Evolutionary conservation across 2,329 filamentous ascomycete species (phyloP).

Genomic region (Blastomyces parvus): DNA sequence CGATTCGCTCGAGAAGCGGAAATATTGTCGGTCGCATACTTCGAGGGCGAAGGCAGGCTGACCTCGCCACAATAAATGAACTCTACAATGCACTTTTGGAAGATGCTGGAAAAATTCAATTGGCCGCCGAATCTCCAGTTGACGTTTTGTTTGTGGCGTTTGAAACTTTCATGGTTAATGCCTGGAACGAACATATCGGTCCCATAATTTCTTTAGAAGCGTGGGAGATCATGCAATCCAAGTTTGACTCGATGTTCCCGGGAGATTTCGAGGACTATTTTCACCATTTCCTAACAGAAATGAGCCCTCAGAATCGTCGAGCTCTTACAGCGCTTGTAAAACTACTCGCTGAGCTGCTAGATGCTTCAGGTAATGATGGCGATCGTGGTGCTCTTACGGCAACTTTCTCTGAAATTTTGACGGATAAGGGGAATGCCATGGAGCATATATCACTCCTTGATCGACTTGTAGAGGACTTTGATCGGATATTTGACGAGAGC

Average conservation of each 20-base stretch:
- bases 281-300: constrained; percentile 42
- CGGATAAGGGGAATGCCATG: constrained; percentile 64
- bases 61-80: constrained; percentile 76
- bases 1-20: constrained; percentile 74
- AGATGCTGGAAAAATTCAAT: constrained; percentile 66
- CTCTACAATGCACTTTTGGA: constrained; percentile 83
- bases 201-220: constrained; percentile 65
- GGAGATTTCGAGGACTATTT: constrained; percentile 49
- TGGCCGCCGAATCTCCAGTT: constrained; percentile 63
- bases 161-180: constrained; percentile 81
- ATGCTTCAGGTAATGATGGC: constrained; percentile 82
- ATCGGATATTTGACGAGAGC: constrained; percentile 70
- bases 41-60: constrained; percentile 57
- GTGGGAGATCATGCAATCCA: constrained; percentile 60
- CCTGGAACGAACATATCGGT: constrained; percentile 83
- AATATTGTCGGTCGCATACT: constrained; percentile 73
- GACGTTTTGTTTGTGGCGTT: constrained; percentile 87
- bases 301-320: constrained; percentile 54
- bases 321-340: constrained; percentile 78
- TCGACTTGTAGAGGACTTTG: constrained; percentile 78
- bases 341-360: constrained; percentile 74
- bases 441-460: constrained; percentile 84
- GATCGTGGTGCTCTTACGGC: constrained; percentile 80
- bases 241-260: constrained; percentile 35
- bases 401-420: constrained; percentile 78